Conservation (phyloP, 2,329 filamentous ascomycete genomes). For the Chrysosporium keratinophilum region DNA sequence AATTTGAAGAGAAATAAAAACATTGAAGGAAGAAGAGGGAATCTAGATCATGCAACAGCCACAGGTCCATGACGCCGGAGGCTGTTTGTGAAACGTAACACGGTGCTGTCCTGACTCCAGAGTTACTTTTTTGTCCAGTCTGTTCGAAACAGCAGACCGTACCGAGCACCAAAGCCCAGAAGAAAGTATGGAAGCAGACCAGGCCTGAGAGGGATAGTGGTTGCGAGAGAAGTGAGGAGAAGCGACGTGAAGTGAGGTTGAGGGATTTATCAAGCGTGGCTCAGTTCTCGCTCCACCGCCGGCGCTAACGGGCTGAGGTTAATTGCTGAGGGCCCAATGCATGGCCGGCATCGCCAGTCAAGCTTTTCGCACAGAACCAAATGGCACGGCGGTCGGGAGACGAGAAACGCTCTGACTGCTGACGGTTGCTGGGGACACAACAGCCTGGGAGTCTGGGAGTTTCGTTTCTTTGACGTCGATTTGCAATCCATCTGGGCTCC, state of each 20-base stretch:
- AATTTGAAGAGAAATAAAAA: not conserved
- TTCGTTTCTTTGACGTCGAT: no score
- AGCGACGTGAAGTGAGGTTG: not conserved
- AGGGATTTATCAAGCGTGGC: not conserved
- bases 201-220: not conserved
- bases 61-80: not conserved
- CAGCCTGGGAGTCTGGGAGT: no score
- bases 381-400: not conserved
- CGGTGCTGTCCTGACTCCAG: not conserved
- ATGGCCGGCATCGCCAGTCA: constrained; percentile 2
- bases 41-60: constrained; percentile 5
- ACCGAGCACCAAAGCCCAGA: no score
- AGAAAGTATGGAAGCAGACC: not conserved
- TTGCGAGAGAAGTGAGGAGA: not conserved
- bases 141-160: no score
- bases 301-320: not conserved
- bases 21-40: not conserved
- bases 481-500: no score
- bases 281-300: not conserved
- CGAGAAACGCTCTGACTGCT: not conserved
- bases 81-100: not conserved
- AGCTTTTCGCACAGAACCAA: constrained; percentile 4
- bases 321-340: constrained; percentile 4
- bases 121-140: not conserved
- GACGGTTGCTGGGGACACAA: no score